Base-by-base conservation (phyloP, 2,329 filamentous ascomycete genomes). In the Aspergillus thermomutatus region DNA sequence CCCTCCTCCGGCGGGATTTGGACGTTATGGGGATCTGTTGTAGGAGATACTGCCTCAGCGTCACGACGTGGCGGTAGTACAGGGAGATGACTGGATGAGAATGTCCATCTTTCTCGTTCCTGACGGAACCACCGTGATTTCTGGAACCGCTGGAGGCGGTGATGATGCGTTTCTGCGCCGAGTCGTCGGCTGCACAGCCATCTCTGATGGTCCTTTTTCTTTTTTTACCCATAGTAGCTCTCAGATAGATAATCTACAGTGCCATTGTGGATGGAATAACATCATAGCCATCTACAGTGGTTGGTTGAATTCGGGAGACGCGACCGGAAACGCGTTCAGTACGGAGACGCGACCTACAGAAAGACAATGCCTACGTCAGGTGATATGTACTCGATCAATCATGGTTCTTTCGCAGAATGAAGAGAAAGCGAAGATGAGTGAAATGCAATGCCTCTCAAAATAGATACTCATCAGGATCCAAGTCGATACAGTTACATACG, bases 41-140 rank as follows among this genome's bases (percentile, higher is more conserved):
- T 49, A 92, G 77, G 41, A 92, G 77, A 75, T 91, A 90, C 56
- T 88, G 80, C 65, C 91, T 86, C 56, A 96, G 77, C 0, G 86
- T 86, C 54, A 84, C 72, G 11, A 92, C 82, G 49, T 80, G 74
- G 7, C 81, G 75, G 73, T 92, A 96, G 74, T 87, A 89, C 59
- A 83, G 82, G 48, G 80, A 80, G 55, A 96, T 79, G 34, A 94
- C 81, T 53, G 85, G 83, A 68, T 91, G 87, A 3, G 61, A 61
- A 34, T 56, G 55, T 57, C 57, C 59, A 55, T 54, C 47, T 46
- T 45, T 57, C 55, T 53, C 49, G 52, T 56, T 41, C n/a, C 56
- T 45, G 48, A 45, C 27, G 54, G 60, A 54, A 49, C 37, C 41
- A 23, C 53, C 55, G 23, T 57, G 47, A 34, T 46, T 50, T 54